Evolutionary conservation across 257 asterid genomes (phyloP), one percentile per base, ranked within the genome.

Genomic region (Gynochthodes officinalis): DNA sequence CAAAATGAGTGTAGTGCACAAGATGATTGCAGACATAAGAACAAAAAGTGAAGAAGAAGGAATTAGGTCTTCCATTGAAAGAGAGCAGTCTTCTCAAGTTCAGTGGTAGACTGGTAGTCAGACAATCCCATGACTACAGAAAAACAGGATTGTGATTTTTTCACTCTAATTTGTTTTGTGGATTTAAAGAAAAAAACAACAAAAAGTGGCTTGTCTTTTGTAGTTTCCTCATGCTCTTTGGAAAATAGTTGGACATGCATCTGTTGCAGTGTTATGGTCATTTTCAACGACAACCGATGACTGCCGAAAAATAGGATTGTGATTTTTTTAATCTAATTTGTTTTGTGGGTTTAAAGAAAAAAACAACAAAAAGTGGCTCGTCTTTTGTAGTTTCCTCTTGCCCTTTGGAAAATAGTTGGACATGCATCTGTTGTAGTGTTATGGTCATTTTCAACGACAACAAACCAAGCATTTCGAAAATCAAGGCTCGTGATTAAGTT

Each of bases 1-100:
- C 18, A 78, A 62, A 57, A 82, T 82, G 83, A 69, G 43, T 13
- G 60, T 23, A 10, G 85, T 78, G 25, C 64, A 54, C 30, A 59
- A 75, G 74, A 82, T 75, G 83, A 82, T 82, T 44, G 66, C 78
- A 48, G 83, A 78, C n/a, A 78, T 81, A 0, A 0, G 71, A 11
- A 48, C 30, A 7, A 69, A 35, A 39, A 58, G 35, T n/a, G 78
- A 19, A 39, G 70, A 49, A 39, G 70, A 49, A 37, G 43, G 53
- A 21, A 72, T 5, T 49, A 63, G 61, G 49, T 37, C 53, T 42
- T 37, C 67, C 37, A 15, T 27, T 43, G 48, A 58, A 49, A 1
- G 1, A 7, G n/a, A 18, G 2, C n/a, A 37, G 6, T 37, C 42
- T 37, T 19, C 28, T 35, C 30, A 63, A 53, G 30, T 53, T 53